Percentiles rank a stretch among this genome's conserved stretches.
These are phyloP conservation scores for Xylariales sp. DNA, from an alignment of 2,329 filamentous ascomycete genomes.

Conservation along the genomic window DNA sequence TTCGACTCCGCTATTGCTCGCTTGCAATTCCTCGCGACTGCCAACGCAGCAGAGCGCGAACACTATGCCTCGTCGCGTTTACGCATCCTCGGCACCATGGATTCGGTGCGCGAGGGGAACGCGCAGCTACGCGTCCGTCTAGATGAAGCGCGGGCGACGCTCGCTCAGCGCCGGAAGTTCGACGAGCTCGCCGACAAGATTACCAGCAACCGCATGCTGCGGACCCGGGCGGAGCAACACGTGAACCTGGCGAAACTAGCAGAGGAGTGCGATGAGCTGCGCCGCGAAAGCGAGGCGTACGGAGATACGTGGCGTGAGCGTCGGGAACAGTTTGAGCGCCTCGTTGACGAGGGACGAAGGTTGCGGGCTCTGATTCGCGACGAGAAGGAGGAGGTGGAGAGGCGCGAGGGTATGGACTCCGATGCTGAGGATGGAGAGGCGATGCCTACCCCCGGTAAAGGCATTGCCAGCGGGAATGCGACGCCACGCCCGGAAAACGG, in stretches of 20 bases:
- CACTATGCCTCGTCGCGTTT: conserved; percentile 85
- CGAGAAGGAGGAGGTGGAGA: conserved; percentile 94
- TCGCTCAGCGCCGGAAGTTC: conserved; percentile 84
- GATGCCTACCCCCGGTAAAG: conserved; percentile 53
- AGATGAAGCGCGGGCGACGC: conserved; percentile 78
- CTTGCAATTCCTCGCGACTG: conserved; percentile 85
- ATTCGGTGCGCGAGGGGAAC: conserved; percentile 81
- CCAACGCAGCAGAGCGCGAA: conserved; percentile 84
- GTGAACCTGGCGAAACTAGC: conserved; percentile 83
- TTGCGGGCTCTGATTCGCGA: conserved; percentile 88
- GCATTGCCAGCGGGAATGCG: conserved; percentile 59
- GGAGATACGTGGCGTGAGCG: conserved; percentile 86
- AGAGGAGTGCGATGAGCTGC: conserved; percentile 87
- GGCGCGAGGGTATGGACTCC: conserved; percentile 83
- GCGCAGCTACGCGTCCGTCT: conserved; percentile 77
- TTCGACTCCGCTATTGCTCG: conserved; percentile 89
- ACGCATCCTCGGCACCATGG: conserved; percentile 81
- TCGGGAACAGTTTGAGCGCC: conserved; percentile 84
- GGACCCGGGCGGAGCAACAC: conserved; percentile 85
- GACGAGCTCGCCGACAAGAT: conserved; percentile 91
- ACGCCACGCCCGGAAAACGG: conserved; percentile 62
- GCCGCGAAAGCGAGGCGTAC: conserved; percentile 85
- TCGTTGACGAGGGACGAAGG: conserved; percentile 91
- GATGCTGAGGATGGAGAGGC: conserved; percentile 70
- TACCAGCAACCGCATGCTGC: conserved; percentile 80